Percentiles rank a stretch among this genome's conserved stretches.
Conservation (phyloP, 73 alveolate genomes). For the Paramecium caudatum region DNA sequence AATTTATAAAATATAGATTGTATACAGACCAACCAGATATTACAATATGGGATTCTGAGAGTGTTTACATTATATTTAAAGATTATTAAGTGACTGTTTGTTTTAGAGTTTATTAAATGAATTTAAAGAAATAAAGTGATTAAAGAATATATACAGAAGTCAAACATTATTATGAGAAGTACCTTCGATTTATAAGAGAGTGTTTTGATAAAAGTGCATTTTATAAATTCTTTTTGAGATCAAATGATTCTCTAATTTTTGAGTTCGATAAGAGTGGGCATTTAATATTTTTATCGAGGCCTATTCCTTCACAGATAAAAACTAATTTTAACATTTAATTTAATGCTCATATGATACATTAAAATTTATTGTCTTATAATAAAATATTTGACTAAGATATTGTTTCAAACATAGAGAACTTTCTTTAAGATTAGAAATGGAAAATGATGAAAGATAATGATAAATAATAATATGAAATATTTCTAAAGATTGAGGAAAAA, state of each 20-base stretch:
- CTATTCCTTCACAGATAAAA: constrained; percentile 30
- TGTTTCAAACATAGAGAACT: constrained; percentile 52
- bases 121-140: background rate
- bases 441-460: constrained; percentile 53
- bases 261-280: constrained; percentile 69
- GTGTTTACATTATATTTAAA: constrained; percentile 15
- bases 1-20: background rate
- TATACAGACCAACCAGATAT: background rate
- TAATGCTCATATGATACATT: constrained; percentile 16
- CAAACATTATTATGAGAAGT: constrained; percentile 33
- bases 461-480: constrained; percentile 42
- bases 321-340: constrained; percentile 10
- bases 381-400: constrained; percentile 25
- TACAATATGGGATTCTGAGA: background rate
- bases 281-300: constrained; percentile 50
- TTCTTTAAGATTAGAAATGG: constrained; percentile 63
- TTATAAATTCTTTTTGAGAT: constrained; percentile 60
- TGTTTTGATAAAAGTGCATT: constrained; percentile 65
- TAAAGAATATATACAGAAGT: constrained; percentile 51
- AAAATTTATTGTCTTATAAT: constrained; percentile 29
- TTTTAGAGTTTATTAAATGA: constrained; percentile 32
- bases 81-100: background rate
- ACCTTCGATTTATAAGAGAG: constrained; percentile 37
- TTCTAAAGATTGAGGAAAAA: constrained; percentile 48
- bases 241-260: constrained; percentile 66